Base-by-base conservation (phyloP, 257 asterid genomes). In the Solanum sejunctum region DNA sequence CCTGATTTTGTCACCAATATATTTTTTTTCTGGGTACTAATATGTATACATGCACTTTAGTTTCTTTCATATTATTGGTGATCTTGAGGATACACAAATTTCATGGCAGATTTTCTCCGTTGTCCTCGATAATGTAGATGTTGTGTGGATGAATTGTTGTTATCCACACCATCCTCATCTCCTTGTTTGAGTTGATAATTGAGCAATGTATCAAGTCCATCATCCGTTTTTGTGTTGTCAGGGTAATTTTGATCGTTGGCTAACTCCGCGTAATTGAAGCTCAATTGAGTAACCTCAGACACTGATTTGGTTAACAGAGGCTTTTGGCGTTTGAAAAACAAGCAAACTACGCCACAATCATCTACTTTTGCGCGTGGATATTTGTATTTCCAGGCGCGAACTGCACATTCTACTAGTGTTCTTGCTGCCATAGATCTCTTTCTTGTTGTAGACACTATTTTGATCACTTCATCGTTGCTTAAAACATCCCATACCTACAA, bases 401-500 rank as follows among this genome's bases (percentile, higher is more conserved):
- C 87, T 0, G 98, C 98, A 21, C 84, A 88, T 49, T 94, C 97
- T 13, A 94, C 93, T 61, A 95, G 82, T 73, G 58, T 47, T 64
- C 87, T 90, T 5, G 98, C 97, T 4, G 99, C 97, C 84, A 64
- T 49, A 4, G 98, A 89, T 57, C 94, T 87, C 10, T 89, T 94
- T 83, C 91, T 86, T 66, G 95, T 90, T 2, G 97, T 91, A 32
- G 94, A 94, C 18, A 95, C 94, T 12, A 88, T 87, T 60, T 84
- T 88, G 6, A 95, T 87, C 61, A 94, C 98, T 77, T 94, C 97
- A 1, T 89, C 85, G 83, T 95, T 95, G 5, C 97, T 85, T 66
- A 95, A 84, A 15, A 91, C 99, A 85, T 95, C 98, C 99, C 99
- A 95, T 72, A 95, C 64, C 99, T 95, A 54, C 47, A 61, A 49